A percentile compares a stretch with the other conserved stretches of the same genome.
Conservation (phyloP, 805 yeast genomes). For the Wickerhamiella vanderwaltii region DNA sequence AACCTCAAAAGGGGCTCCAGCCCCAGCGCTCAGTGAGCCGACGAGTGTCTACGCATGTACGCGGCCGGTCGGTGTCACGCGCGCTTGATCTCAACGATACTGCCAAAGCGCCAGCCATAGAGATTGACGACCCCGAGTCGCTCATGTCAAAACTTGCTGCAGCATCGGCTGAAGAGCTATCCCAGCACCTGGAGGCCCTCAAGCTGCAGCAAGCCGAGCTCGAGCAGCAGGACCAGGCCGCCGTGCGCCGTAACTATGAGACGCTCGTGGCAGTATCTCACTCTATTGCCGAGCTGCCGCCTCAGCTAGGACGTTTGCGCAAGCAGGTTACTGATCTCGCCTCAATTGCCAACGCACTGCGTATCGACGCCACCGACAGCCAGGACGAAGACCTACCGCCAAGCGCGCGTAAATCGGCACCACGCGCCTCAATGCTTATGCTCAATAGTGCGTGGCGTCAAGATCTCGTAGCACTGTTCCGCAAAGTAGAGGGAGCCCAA, state of each 20-base stretch:
- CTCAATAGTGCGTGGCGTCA: conserved; percentile 73
- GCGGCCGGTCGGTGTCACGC: conserved; percentile 7
- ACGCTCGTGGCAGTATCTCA: conserved; percentile 29
- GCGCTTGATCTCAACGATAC: not conserved
- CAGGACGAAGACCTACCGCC: not conserved
- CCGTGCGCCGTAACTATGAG: conserved; percentile 24
- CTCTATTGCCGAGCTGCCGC: conserved; percentile 51
- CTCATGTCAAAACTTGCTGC: not conserved
- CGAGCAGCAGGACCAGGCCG: conserved; percentile 21
- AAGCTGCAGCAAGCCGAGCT: conserved; percentile 15
- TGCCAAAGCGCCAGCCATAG: not conserved
- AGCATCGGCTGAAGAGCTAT: conserved; percentile 13
- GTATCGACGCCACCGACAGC: conserved; percentile 41
- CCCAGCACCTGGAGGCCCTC: conserved; percentile 17
- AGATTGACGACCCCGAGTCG: not conserved
- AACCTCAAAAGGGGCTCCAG: no score
- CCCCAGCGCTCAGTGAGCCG: conserved; percentile 4
- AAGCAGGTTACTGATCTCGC: conserved; percentile 46
- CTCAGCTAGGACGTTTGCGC: conserved; percentile 51
- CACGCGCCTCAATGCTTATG: conserved; percentile 57
- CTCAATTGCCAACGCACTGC: conserved; percentile 47
- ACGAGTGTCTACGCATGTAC: conserved; percentile 5
- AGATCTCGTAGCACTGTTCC: conserved; percentile 56
- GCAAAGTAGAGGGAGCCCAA: conserved; percentile 85
- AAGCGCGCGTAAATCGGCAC: conserved; percentile 23